Evolutionary conservation across 2,329 filamentous ascomycete genomes (phyloP).

Genomic region (Onygena corvina): DNA sequence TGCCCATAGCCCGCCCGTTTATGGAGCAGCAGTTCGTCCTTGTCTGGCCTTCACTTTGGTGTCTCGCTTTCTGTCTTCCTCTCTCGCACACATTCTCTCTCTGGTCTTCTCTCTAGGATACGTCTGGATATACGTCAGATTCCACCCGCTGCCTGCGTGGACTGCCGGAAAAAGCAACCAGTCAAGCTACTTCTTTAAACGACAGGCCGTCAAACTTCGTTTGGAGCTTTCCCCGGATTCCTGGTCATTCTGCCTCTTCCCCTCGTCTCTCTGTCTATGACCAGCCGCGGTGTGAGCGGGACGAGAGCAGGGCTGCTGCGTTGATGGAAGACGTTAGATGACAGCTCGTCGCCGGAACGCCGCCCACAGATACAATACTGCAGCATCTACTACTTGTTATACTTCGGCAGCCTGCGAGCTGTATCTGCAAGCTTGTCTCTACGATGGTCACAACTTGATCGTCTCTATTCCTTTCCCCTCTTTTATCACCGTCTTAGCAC

Average conservation of each 20-base stretch:
- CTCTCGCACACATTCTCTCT: background rate
- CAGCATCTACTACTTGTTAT: too few relatives aligned
- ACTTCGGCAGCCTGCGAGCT: too few relatives aligned
- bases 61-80: background rate
- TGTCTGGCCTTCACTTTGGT: background rate
- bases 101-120: background rate
- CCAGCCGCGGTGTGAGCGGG: background rate
- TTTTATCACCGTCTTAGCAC: background rate
- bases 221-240: constrained; percentile 1
- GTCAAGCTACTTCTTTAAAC: background rate
- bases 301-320: too few relatives aligned
- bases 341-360: too few relatives aligned
- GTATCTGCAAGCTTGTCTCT: too few relatives aligned
- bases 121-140: constrained; percentile 6
- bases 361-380: too few relatives aligned
- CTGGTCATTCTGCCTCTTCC: background rate
- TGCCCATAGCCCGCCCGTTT: background rate
- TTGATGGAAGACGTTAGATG: background rate
- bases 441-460: too few relatives aligned
- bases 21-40: background rate
- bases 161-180: background rate
- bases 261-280: background rate
- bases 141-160: constrained; percentile 1
- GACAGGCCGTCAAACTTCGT: background rate
- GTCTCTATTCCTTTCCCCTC: background rate